Base-by-base conservation (phyloP, 2,329 filamentous ascomycete species). In the Alternaria arborescens region DNA sequence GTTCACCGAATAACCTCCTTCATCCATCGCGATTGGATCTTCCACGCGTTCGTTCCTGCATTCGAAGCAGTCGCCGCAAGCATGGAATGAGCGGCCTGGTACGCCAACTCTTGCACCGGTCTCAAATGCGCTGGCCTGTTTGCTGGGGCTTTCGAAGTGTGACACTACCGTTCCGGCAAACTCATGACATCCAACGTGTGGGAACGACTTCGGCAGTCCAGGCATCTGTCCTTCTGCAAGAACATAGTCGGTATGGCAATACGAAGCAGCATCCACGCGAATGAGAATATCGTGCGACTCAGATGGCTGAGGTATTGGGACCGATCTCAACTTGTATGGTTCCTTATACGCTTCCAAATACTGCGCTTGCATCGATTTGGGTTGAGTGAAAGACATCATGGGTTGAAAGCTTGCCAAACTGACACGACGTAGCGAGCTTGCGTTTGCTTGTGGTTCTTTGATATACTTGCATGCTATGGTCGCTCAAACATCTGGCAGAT, bases 161-260 rank as follows among this genome's bases (percentile, higher is more conserved):
- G 76, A 72, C n/a, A 83, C 66, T 20, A 83, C 70, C 7, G 77
- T 81, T 14, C 82, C 82, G 0, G 81, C 80, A 55, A 82, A 82
- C 55, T 84, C 82, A 65, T 83, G 81, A 55, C 78, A 80, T 38
- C 81, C 78, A 36, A 83, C 69, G 62, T 82, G 81, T 8, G 82
- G 82, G 51, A 83, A 79, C 4, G 64, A 65, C 2, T 74, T 73
- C 1, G 81, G 80, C 28, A 75, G 62, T 2, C 68, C 70, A 7
- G 66, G 68, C 72, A 79, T 74, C 38, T 73, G 64, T 14, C 78
- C 78, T 38, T 74, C 61, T 30, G 78, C 75, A 18, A 81, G 69
- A 8, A 80, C 75, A 26, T 69, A 74, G 53, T 81, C 79, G 11
- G 81, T 83, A 65, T 83, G 82, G 69, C 81, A 83, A 65, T 83